Conservation (phyloP, 495 filamentous ascomycete species). For the Pseudomonodictys pantanalensis region DNA sequence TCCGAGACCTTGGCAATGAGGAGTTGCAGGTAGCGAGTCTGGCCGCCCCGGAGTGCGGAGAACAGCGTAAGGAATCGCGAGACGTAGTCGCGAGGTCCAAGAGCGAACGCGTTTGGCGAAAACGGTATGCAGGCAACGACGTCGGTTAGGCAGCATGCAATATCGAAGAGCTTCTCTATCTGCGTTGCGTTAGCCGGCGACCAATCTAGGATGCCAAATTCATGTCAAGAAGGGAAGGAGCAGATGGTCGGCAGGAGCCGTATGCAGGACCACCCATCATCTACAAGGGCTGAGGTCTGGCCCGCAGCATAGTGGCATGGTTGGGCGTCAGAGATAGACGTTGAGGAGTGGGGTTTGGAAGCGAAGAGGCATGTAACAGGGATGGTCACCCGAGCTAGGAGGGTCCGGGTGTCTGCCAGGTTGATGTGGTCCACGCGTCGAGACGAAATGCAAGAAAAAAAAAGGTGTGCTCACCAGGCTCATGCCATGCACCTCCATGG, state of each 20-base stretch:
- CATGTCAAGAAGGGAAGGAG: neutral
- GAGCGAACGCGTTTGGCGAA: constrained; percentile 55
- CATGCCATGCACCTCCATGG: constrained; percentile 72
- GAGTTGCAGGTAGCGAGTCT: constrained; percentile 67
- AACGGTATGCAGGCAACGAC: constrained; percentile 64
- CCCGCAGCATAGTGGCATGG: neutral
- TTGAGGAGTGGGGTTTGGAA: neutral
- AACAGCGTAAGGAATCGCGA: constrained; percentile 65
- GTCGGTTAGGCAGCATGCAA: constrained; percentile 70
- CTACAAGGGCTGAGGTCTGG: neutral
- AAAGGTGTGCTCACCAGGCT: constrained; percentile 55
- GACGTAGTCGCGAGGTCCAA: constrained; percentile 71
- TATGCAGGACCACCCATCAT: neutral
- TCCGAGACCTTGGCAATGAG: constrained; percentile 68
- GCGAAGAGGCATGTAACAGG: constrained; percentile 6
- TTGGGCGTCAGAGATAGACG: constrained; percentile 10
- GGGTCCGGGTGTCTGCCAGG: too few relatives aligned
- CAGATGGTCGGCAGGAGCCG: neutral
- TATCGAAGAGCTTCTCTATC: constrained; percentile 74
- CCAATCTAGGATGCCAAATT: neutral
- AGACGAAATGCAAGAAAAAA: neutral
- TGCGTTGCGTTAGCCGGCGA: constrained; percentile 38
- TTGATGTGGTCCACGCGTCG: too few relatives aligned
- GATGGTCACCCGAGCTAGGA: neutral
- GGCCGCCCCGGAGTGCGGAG: constrained; percentile 64